These are phyloP conservation scores for Penicillium coffeae DNA, from an alignment of 495 filamentous ascomycete genomes.

Conservation along the genomic window DNA sequence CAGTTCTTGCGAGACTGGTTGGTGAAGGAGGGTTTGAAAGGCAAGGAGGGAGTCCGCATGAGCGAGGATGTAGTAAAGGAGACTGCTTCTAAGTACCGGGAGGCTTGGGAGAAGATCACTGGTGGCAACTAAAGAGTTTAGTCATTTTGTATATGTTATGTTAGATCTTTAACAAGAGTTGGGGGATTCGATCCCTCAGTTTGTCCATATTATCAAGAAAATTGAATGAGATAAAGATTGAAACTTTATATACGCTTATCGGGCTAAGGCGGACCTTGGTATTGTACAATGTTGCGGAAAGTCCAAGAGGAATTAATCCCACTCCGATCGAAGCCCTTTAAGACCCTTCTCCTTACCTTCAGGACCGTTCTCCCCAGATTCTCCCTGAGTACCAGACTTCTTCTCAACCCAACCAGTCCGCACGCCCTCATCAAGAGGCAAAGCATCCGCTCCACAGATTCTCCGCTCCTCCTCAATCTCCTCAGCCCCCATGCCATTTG, in stretches of 20 bases:
- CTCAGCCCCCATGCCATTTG: constrained; percentile 42
- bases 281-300: background rate
- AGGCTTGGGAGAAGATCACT: constrained; percentile 69
- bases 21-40: constrained; percentile 63
- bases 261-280: background rate
- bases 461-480: constrained; percentile 38
- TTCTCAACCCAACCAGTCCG: constrained; percentile 25
- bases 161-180: background rate
- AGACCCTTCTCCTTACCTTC: constrained; percentile 31
- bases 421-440: constrained; percentile 42
- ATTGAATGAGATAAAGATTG: constrained; percentile 1
- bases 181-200: background rate
- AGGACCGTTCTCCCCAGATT: constrained; percentile 5
- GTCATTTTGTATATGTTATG: constrained; percentile 2
- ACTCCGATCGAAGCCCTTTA: constrained; percentile 35
- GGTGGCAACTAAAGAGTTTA: constrained; percentile 35
- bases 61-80: constrained; percentile 59
- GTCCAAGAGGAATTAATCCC: constrained; percentile 15
- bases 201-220: constrained; percentile 2
- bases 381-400: background rate
- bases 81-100: constrained; percentile 62
- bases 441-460: constrained; percentile 42
- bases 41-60: constrained; percentile 64
- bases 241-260: constrained; percentile 4
- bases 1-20: constrained; percentile 90